Conservation (phyloP, 2,329 filamentous ascomycete species). For the Teratosphaeria pseudoeucalypti region DNA sequence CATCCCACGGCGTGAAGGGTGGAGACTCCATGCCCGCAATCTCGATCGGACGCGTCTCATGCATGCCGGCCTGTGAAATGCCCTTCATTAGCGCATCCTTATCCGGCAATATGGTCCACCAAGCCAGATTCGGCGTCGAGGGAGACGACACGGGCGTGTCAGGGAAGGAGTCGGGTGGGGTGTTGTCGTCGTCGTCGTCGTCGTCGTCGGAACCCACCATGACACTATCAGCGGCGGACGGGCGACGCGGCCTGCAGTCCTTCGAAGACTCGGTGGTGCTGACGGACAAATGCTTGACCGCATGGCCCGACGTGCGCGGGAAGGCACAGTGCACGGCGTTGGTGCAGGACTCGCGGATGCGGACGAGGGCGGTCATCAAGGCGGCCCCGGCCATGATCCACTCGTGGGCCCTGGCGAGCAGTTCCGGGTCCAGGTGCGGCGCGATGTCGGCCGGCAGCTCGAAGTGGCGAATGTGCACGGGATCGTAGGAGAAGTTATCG, state of each 20-base stretch:
- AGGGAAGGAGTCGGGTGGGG: neutral
- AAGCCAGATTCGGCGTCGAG: neutral
- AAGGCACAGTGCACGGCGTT: conserved; percentile 24
- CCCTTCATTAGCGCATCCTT: neutral
- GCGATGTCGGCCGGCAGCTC: conserved; percentile 28
- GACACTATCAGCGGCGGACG: neutral
- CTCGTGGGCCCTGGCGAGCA: conserved; percentile 25
- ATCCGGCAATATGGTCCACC: neutral
- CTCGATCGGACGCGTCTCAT: neutral
- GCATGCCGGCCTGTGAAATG: neutral
- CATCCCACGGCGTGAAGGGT: conserved; percentile 22
- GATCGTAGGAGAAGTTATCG: conserved; percentile 26
- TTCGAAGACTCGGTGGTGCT: neutral
- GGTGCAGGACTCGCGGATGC: conserved; percentile 23
- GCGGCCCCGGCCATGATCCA: conserved; percentile 37
- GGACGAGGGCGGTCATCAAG: conserved; percentile 31
- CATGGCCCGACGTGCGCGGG: conserved; percentile 12
- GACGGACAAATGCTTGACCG: neutral
- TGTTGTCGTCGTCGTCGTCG: neutral
- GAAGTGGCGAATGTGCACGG: conserved; percentile 29
- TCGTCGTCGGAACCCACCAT: neutral
- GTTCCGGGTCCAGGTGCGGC: conserved; percentile 25
- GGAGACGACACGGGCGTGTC: neutral
- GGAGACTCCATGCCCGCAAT: conserved; percentile 21
- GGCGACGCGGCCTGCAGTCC: neutral